These are phyloP conservation scores for Tranzscheliella williamsii DNA, from an alignment of 1,284 basidiomycete species.

Conservation along the genomic window DNA sequence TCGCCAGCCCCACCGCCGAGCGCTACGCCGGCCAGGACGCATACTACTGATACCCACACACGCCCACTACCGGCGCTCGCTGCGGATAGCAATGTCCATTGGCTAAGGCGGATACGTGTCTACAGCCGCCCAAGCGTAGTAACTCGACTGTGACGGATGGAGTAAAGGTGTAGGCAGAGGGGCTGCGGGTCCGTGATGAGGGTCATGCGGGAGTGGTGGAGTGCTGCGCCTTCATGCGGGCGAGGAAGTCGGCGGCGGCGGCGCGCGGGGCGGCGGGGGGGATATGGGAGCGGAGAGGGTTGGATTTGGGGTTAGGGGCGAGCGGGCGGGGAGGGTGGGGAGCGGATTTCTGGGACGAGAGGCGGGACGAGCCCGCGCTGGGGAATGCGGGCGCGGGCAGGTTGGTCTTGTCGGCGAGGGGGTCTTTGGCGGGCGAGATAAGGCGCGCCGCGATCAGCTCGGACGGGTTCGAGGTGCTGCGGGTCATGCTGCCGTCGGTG, in stretches of 20 bases:
- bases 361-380: background rate
- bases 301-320: background rate
- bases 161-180: no score
- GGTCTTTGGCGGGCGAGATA: background rate
- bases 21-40: constrained; percentile 41
- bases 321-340: background rate
- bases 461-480: constrained; percentile 26
- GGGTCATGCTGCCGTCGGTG: constrained; percentile 4
- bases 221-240: constrained; percentile 33
- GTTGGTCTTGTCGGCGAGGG: background rate
- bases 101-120: no score
- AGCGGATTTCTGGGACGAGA: background rate
- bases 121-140: no score
- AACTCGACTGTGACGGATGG: no score
- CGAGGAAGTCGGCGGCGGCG: constrained; percentile 24
- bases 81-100: no score
- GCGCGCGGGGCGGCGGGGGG: background rate
- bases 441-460: constrained; percentile 20
- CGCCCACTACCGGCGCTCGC: no score
- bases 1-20: background rate
- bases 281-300: background rate
- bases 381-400: background rate
- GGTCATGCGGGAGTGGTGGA: constrained; percentile 1
- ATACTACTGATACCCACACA: constrained; percentile 27
- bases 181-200: no score